Base-by-base conservation (phyloP, 1,284 basidiomycete genomes). In the Apiotrichum montevideense region DNA sequence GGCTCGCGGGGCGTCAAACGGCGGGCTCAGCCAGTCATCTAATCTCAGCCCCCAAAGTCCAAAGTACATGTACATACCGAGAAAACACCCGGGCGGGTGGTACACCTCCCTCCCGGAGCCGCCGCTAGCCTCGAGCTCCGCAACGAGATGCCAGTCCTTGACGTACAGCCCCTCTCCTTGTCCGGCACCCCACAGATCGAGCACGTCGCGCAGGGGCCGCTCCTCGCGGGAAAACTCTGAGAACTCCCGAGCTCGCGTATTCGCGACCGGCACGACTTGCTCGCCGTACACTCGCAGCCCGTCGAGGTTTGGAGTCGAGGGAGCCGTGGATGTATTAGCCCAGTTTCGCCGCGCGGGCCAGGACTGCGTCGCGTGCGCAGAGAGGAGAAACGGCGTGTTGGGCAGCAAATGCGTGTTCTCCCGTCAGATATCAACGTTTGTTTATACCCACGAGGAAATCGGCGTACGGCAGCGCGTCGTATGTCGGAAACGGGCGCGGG, bases 81-180 rank as follows among this genome's bases (percentile, higher is more conserved):
- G 55, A 51, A 82, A 79, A 5, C 79, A 68, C 4, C 67, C 60
- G 0, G 80, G 79, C 0, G 79, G 79, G 4, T 52, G 54, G 59
- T 83, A 83, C 10, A 82, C 74, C 37, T 73, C 66, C 2, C 58
- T 55, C 33, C 67, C 68, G 6, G 51, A 29, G 59, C 61, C 14
- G 66, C 54, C 66, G 29, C 63, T 63, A 10, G 62, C 51, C 55
- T 74, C 68, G 33, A 74, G 50, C 54, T 67, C 63, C 15, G 69
- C 64, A 9, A 80, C 70, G 0, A 82, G 65, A 67, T 83, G 82
- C 81, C 81, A 83, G 62, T 83, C 82, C 60, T 82, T 83, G 54
- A 82, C 77, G 67, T 83, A 83, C 9, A 79, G 57, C 7, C 61
- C 62, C 0, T 62, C 50, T 0, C 61, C 70, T 21, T 21, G 21